These are phyloP conservation scores for Cyberlindnera maritima DNA, from an alignment of 805 yeast species.

Conservation along the genomic window DNA sequence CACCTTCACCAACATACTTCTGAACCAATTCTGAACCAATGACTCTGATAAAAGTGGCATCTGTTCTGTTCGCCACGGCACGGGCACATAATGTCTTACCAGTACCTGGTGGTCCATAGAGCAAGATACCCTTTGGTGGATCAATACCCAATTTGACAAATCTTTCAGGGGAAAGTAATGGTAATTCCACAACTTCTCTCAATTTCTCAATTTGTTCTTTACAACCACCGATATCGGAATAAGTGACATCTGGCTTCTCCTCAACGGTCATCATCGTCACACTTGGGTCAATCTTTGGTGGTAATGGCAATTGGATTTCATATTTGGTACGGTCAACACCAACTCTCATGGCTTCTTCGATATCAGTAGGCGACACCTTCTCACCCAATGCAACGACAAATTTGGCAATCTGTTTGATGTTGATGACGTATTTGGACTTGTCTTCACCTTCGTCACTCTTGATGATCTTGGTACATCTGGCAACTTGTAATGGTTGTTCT, in stretches of 20 bases:
- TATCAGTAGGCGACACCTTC: slow-evolving; percentile 96
- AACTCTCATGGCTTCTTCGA: slow-evolving; percentile 99
- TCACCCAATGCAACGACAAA: slow-evolving; percentile 97
- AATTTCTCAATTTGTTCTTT: slow-evolving; percentile 97
- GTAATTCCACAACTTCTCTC: slow-evolving; percentile 94
- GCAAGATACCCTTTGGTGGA: slow-evolving; percentile 96
- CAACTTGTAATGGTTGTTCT: slow-evolving; percentile 97
- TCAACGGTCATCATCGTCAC: slow-evolving; percentile 99
- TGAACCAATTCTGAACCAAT: slow-evolving; percentile 98
- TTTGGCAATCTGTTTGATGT: slow-evolving; percentile 96
- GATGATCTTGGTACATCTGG: slow-evolving; percentile 96
- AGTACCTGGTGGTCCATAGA: slow-evolving; percentile 98
- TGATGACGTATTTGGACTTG: slow-evolving; percentile 89
- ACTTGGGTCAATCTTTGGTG: slow-evolving; percentile 96
- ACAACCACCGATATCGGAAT: slow-evolving; percentile 97
- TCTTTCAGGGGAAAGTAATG: slow-evolving; percentile 91
- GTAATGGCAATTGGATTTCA: slow-evolving; percentile 94
- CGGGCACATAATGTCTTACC: slow-evolving; percentile 98
- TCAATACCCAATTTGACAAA: slow-evolving; percentile 96
- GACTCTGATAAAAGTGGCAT: slow-evolving; percentile 96
- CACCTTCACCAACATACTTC: slow-evolving; percentile 99
- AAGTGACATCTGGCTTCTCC: slow-evolving; percentile 98
- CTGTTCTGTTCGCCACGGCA: slow-evolving; percentile 98
- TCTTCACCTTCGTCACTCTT: slow-evolving; percentile 64
- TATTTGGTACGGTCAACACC: slow-evolving; percentile 98